phyloP scores from a whole-genome alignment of 306 rosid species.

The Gastrolobium villosum region DNA sequence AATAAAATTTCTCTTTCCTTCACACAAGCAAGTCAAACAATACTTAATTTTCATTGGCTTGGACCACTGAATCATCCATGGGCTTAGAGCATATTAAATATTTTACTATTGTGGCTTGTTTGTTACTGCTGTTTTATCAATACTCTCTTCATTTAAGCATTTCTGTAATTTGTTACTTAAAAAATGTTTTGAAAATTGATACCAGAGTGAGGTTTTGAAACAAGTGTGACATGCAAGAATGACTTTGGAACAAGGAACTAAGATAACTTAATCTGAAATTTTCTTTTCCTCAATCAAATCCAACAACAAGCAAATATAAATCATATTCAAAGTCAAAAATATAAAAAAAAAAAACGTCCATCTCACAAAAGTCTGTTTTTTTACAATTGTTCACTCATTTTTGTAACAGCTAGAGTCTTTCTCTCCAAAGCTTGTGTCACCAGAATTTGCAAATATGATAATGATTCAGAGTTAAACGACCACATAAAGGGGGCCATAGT shows the following conservation, averaged over 20 bases:
- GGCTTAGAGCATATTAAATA: no score
- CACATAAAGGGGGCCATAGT: constrained; percentile 77
- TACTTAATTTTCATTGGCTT: no score
- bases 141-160: neutral
- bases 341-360: constrained; percentile 10
- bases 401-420: constrained; percentile 2
- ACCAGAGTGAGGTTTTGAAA: neutral
- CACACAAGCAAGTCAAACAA: no score
- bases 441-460: neutral
- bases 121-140: neutral
- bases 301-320: constrained; percentile 5
- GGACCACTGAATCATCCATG: no score
- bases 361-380: constrained; percentile 2
- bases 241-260: neutral
- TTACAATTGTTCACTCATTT: constrained; percentile 6
- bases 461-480: constrained; percentile 57
- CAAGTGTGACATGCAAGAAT: neutral
- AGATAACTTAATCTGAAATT: constrained; percentile 3
- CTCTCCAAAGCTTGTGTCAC: constrained; percentile 30
- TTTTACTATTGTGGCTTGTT: neutral
- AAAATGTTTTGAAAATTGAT: neutral
- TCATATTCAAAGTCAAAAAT: constrained; percentile 6
- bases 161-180: neutral
- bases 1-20: no score
- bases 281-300: constrained; percentile 28